Base-by-base conservation (phyloP, 306 rosid species). In the Trifolium subterraneum region DNA sequence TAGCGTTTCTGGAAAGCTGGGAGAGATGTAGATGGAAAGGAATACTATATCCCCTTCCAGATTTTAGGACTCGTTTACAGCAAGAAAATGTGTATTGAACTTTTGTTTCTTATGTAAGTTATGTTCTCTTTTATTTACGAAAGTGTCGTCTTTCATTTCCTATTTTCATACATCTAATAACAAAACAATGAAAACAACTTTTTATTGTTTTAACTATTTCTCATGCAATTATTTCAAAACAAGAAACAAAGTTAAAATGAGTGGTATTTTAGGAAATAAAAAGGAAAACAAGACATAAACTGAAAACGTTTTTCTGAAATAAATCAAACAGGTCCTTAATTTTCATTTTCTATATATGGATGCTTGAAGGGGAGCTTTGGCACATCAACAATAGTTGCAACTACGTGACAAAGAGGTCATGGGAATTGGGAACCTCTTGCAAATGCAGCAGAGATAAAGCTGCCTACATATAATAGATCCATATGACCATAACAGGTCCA, bases 11-110 rank as follows among this genome's bases (percentile, higher is more conserved):
- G 60, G 10, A 36, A 48, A 48, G 20, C 69, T 66, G 4, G 15
- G 45, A 16, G 18, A 25, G 42, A 67, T 73, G 35, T 5, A 73
- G 59, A 73, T 45, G 39, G 33, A 67, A 52, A 27, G 60, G 47
- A 25, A 73, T 4, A 6, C 10, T n/a, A 20, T 33, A 36, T 74
- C 41, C 45, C 67, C 47, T 25, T 67, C 69, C 22, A 8, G 13
- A 15, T 68, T 56, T 15, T 29, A 19, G 16, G 19, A 27, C 38
- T 25, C 18, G 15, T 27, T 65, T 23, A 45, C 41, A 15, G 50
- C 19, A 7, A 45, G 11, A 67, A 47, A 44, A 23, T 23, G 6
- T 20, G 14, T n/a, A 8, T 20, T 12, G 33, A 9, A 11, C 11
- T 64, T 64, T 62, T n/a, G 13, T 62, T 33, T 33, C 44, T 8